Evolutionary conservation across 2,329 filamentous ascomycete genomes (phyloP), one percentile per base, ranked within the genome.

Genomic region (Botrytis pseudocinerea): DNA sequence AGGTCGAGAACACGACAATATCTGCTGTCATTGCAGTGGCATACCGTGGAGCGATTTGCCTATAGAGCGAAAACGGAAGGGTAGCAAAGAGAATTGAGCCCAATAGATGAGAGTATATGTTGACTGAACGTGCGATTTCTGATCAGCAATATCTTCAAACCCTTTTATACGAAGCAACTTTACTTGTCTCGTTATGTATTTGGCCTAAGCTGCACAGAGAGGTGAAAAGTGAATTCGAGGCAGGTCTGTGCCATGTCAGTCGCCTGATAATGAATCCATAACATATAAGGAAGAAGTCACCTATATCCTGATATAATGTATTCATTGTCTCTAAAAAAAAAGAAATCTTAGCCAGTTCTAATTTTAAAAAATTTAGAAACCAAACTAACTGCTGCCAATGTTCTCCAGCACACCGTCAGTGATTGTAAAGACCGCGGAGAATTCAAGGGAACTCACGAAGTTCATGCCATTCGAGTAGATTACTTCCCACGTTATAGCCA

Each of bases 51-150:
- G 80, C 79, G 28, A 79, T 74, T 18, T 76, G 74, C 25, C 79
- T 77, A 22, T 79, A 76, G 9, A 76, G 75, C 69, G 81, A 78
- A 51, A 79, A 77, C 7, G 82, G 68, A 57, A 82, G 73, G 32
- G 48, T 59, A 3, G 54, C 64, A 35, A 82, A 82, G 28, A 80
- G 51, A 12, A 84, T 57, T 7, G 81, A 83, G 0, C 85, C 85
- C 2, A 87, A 75, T 5, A 87, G 80, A 75, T 85, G 83, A 25
- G 83, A 82, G 74, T 80, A 84, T 69, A 85, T 84, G 75, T 84
- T 85, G 73, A 81, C 76, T 2, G 81, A 8, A 46, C 2, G 22
- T 48, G 18, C 78, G 75, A 84, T 82, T 48, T 18, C 28, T 48
- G 72, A 83, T 84, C 7, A 38, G 6, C n/a, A 18, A 16, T 32